A percentile compares a stretch with the other conserved stretches of the same genome.
Evolutionary conservation across 352 stramenopile genomes (phyloP).

Genomic region (Phytophthora fragariaefolia): DNA sequence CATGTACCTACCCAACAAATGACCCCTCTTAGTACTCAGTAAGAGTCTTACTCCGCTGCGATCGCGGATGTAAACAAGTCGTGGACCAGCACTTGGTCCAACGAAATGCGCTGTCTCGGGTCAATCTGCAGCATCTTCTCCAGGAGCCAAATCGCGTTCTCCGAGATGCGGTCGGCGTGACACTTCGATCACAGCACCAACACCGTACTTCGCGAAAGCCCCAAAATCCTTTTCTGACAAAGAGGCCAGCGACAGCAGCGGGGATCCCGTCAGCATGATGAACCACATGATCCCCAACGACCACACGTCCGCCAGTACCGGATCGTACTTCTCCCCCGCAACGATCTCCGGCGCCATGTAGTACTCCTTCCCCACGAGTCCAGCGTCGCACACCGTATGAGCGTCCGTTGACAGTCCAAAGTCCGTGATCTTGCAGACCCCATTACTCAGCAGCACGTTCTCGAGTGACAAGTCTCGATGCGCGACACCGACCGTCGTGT

Average conservation of each 20-base stretch:
- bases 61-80: background rate
- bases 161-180: slow-evolving; percentile 25
- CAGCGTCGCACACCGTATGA: slow-evolving; percentile 23
- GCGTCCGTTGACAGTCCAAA: slow-evolving; percentile 54
- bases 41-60: background rate
- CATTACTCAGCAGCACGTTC: slow-evolving; percentile 49
- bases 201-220: slow-evolving; percentile 26
- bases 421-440: slow-evolving; percentile 60
- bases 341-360: slow-evolving; percentile 77
- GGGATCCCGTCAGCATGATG: slow-evolving; percentile 69
- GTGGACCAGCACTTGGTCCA: slow-evolving; percentile 24
- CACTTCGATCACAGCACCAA: slow-evolving; percentile 38
- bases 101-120: slow-evolving; percentile 15
- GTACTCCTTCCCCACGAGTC: slow-evolving; percentile 60
- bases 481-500: slow-evolving; percentile 41
- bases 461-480: slow-evolving; percentile 71
- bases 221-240: slow-evolving; percentile 37
- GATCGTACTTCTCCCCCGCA: slow-evolving; percentile 46
- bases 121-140: slow-evolving; percentile 45
- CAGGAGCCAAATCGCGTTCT: slow-evolving; percentile 25
- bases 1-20: too few relatives aligned
- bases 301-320: slow-evolving; percentile 62
- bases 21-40: too few relatives aligned
- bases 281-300: slow-evolving; percentile 74
- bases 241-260: slow-evolving; percentile 46